Evolutionary conservation across 768 basidiomycete species (phyloP).

Genomic region (Fomitopsis serialis): DNA sequence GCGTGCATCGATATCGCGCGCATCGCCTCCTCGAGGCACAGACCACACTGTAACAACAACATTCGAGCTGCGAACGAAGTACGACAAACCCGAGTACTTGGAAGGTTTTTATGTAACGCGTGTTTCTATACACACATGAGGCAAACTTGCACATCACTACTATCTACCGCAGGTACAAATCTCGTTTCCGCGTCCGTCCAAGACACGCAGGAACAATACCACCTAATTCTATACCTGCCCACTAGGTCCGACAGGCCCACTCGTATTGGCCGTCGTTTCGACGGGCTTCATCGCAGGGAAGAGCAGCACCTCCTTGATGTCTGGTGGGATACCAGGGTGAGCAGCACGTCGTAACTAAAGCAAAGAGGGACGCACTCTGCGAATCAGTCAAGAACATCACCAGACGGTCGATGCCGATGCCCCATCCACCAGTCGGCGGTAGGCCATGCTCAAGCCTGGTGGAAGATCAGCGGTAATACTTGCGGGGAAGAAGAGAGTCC

Average conservation of each 20-base stretch:
- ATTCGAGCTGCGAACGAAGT: neutral
- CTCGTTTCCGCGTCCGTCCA: neutral
- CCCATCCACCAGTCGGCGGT: constrained; percentile 97
- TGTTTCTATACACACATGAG: too few species aligned
- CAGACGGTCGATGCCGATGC: constrained; percentile 89
- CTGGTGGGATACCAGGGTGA: constrained; percentile 30
- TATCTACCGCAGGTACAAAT: neutral
- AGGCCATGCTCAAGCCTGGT: constrained; percentile 90
- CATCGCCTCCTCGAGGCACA: neutral
- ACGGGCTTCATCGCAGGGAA: constrained; percentile 98
- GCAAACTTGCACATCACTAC: too few species aligned
- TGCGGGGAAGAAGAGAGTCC: constrained; percentile 21
- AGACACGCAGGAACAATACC: too few species aligned
- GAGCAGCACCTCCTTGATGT: constrained; percentile 94
- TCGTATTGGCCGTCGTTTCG: constrained; percentile 38
- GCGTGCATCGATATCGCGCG: constrained; percentile 3
- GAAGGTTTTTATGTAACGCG: too few species aligned
- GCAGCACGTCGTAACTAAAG: neutral
- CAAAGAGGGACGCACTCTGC: constrained; percentile 46
- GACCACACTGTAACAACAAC: neutral
- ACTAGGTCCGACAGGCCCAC: constrained; percentile 25
- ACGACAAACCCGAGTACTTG: too few species aligned
- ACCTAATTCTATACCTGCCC: constrained; percentile 21
- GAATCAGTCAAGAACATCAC: constrained; percentile 99
- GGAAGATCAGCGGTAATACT: constrained; percentile 2